A percentile compares a stretch with the other conserved stretches of the same genome.
Conservation (phyloP, 495 filamentous ascomycete species). For the Podospora sp. region DNA sequence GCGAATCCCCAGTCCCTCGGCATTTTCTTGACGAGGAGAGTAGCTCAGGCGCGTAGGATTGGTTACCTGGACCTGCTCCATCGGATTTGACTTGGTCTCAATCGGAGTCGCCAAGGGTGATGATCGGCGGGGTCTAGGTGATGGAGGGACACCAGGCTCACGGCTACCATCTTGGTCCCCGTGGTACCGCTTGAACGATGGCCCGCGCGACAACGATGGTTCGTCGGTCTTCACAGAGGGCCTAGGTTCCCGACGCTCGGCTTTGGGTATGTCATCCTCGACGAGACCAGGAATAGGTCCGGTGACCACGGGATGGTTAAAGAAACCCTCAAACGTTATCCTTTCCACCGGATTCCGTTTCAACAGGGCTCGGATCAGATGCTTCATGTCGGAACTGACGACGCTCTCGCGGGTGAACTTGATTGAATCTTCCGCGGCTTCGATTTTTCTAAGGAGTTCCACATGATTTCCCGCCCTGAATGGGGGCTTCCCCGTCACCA, state of each 20-base stretch:
- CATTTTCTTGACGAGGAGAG: slow-evolving; percentile 42
- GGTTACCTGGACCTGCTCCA: slow-evolving; percentile 28
- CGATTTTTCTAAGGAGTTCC: slow-evolving; percentile 88
- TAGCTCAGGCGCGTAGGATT: slow-evolving; percentile 31
- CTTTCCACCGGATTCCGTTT: slow-evolving; percentile 84
- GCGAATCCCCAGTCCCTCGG: slow-evolving; percentile 50
- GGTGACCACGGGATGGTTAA: slow-evolving; percentile 70
- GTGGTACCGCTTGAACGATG: slow-evolving; percentile 30
- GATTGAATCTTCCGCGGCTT: slow-evolving; percentile 80
- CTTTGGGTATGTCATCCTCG: slow-evolving; percentile 67
- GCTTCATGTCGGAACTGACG: slow-evolving; percentile 77
- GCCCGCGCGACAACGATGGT: slow-evolving; percentile 17
- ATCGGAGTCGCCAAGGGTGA: slow-evolving; percentile 43
- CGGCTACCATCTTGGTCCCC: slow-evolving; percentile 36
- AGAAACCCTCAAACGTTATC: slow-evolving; percentile 81
- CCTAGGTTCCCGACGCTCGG: slow-evolving; percentile 35
- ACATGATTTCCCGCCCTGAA: slow-evolving; percentile 94
- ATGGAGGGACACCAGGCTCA: slow-evolving; percentile 35
- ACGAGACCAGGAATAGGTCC: slow-evolving; percentile 82
- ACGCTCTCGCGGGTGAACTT: slow-evolving; percentile 73
- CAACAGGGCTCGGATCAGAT: slow-evolving; percentile 75
- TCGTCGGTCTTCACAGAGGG: slow-evolving; percentile 36
- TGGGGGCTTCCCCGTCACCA: slow-evolving; percentile 87
- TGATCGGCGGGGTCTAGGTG: slow-evolving; percentile 41
- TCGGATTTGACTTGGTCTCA: slow-evolving; percentile 37